phyloP scores from a whole-genome alignment of 345 rosid genomes.

The Salix arbutifolia region DNA sequence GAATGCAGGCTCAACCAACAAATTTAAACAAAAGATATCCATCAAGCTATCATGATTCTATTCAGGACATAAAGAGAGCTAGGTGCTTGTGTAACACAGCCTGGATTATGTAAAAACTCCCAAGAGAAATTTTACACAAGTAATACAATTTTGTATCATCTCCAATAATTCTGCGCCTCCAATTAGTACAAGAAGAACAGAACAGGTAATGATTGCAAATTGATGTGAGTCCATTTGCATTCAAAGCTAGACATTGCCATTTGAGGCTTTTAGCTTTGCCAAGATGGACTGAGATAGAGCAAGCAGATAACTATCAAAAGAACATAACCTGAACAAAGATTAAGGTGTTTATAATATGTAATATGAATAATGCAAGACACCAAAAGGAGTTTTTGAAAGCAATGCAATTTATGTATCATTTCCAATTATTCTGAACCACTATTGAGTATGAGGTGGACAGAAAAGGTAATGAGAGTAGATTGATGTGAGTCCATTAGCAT shows the following conservation, averaged over 20 bases:
- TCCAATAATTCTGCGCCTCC: background rate
- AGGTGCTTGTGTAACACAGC: background rate
- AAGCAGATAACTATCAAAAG: too few species aligned
- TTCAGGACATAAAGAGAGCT: background rate
- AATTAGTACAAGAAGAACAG: background rate
- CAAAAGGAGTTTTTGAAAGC: background rate
- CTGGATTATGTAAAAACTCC: background rate
- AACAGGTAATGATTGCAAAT: background rate
- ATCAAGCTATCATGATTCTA: background rate
- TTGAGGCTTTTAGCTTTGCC: slow-evolving; percentile 3
- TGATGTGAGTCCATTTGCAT: slow-evolving; percentile 15
- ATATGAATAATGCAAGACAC: too few species aligned
- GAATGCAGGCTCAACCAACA: background rate
- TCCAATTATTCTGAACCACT: slow-evolving; percentile 23
- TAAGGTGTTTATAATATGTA: too few species aligned
- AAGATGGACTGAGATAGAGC: background rate
- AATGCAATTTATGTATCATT: slow-evolving; percentile 2
- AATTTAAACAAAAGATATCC: background rate
- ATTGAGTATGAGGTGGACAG: slow-evolving; percentile 6
- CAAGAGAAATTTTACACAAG: background rate
- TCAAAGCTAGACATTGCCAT: slow-evolving; percentile 28
- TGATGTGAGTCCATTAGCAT: slow-evolving; percentile 48
- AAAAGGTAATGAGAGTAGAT: slow-evolving; percentile 10
- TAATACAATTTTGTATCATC: background rate
- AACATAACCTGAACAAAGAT: too few species aligned